A percentile compares a stretch with the other conserved stretches of the same genome.
phyloP scores from a whole-genome alignment of 306 rosid genomes.

The Prunus mongolica region DNA sequence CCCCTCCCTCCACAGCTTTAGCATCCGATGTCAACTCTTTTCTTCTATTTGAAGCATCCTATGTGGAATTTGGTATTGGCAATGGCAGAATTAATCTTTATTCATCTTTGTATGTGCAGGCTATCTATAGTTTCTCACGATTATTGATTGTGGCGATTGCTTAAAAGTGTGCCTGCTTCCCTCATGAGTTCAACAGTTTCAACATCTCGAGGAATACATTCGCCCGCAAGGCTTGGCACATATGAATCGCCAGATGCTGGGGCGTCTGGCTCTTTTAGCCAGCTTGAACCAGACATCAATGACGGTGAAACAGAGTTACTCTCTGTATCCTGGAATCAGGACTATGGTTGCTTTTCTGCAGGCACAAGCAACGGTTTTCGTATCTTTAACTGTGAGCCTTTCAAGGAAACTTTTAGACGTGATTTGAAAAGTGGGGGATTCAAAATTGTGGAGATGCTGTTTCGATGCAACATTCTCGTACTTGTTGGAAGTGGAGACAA shows the following conservation, averaged over 20 bases:
- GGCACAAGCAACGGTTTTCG: constrained; percentile 88
- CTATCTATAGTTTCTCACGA: constrained; percentile 7
- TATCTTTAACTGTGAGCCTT: constrained; percentile 83
- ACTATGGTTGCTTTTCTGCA: constrained; percentile 79
- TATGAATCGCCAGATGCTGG: constrained; percentile 45
- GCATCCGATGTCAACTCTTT: background rate
- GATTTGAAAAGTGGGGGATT: constrained; percentile 83
- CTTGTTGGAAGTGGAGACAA: constrained; percentile 83
- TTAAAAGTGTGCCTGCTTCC: constrained; percentile 29
- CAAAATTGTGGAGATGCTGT: constrained; percentile 89
- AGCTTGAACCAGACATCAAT: constrained; percentile 37
- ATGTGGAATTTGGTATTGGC: background rate
- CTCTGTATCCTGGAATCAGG: constrained; percentile 88
- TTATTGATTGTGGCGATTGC: constrained; percentile 33
- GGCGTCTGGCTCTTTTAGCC: constrained; percentile 46
- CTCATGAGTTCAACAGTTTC: constrained; percentile 51
- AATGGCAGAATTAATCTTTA: constrained; percentile 22
- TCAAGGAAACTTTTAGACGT: constrained; percentile 83
- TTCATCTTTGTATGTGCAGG: constrained; percentile 12
- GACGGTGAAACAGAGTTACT: constrained; percentile 46
- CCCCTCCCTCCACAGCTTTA: background rate
- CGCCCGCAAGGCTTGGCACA: constrained; percentile 41
- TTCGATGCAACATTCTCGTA: constrained; percentile 82
- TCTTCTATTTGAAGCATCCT: background rate
- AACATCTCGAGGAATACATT: constrained; percentile 44